phyloP scores from a whole-genome alignment of 371 early-diverging fungal genomes.

The Vittaforma corneae region DNA sequence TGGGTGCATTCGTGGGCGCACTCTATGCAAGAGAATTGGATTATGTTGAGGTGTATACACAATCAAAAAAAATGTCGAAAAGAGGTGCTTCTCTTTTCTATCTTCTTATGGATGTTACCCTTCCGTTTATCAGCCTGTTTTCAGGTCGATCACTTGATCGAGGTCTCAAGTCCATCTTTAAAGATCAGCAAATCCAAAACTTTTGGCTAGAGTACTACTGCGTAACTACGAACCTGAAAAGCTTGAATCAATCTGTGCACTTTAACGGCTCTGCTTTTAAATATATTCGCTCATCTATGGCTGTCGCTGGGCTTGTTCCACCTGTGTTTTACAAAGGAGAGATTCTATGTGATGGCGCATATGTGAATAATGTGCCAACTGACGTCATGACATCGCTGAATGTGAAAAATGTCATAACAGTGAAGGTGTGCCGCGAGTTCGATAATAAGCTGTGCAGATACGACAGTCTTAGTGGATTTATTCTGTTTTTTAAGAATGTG shows the following conservation, averaged over 20 bases:
- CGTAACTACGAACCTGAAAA: constrained; percentile 86
- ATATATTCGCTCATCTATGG: constrained; percentile 92
- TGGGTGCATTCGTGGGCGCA: constrained; percentile 89
- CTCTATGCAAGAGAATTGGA: constrained; percentile 79
- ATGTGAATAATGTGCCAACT: constrained; percentile 92
- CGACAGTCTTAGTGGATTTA: constrained; percentile 82
- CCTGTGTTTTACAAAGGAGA: constrained; percentile 85
- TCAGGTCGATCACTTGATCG: constrained; percentile 81
- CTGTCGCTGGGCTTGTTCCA: constrained; percentile 68
- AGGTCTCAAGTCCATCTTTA: constrained; percentile 78
- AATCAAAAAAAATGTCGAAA: constrained; percentile 70
- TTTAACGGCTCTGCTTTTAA: constrained; percentile 82
- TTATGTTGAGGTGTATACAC: constrained; percentile 69
- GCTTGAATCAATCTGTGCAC: constrained; percentile 81
- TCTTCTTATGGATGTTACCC: constrained; percentile 79
- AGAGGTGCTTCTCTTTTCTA: constrained; percentile 71
- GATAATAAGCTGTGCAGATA: constrained; percentile 75
- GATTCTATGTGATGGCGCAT: constrained; percentile 95
- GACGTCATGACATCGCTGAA: constrained; percentile 75
- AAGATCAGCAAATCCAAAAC: constrained; percentile 82
- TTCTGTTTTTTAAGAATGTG: constrained; percentile 69
- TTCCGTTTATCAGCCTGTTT: constrained; percentile 63
- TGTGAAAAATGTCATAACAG: constrained; percentile 80
- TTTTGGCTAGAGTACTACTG: constrained; percentile 91
- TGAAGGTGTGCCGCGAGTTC: constrained; percentile 79